These are phyloP conservation scores for Wallacemonas sp. DNA, from an alignment of 208 protist genomes.

Conservation along the genomic window DNA sequence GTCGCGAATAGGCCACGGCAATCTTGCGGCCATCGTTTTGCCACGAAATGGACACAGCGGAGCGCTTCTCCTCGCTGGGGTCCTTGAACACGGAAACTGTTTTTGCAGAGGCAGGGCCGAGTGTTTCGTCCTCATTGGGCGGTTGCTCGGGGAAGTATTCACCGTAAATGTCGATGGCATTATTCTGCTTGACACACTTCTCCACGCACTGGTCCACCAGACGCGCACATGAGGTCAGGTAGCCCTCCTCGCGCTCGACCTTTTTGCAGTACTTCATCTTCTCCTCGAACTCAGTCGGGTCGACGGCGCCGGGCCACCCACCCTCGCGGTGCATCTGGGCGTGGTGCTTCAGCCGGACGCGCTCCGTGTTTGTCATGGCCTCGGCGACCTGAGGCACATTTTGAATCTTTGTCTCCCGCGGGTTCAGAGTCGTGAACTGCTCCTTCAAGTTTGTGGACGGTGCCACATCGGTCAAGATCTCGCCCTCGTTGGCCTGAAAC, in stretches of 20 bases:
- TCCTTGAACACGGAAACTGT: constrained; percentile 95
- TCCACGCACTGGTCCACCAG: constrained; percentile 89
- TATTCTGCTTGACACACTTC: constrained; percentile 96
- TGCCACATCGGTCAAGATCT: constrained; percentile 88
- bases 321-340: constrained; percentile 95
- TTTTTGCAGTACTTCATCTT: constrained; percentile 97
- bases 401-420: constrained; percentile 87
- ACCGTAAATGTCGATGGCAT: constrained; percentile 97
- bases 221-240: constrained; percentile 86
- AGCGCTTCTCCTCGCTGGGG: constrained; percentile 84
- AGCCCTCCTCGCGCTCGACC: constrained; percentile 95
- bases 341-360: constrained; percentile 84
- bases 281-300: constrained; percentile 94
- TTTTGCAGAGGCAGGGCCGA: constrained; percentile 90
- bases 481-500: constrained; percentile 92
- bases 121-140: constrained; percentile 69
- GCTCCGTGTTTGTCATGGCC: constrained; percentile 94
- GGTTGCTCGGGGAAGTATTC: constrained; percentile 91
- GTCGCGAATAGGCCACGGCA: constrained; percentile 93
- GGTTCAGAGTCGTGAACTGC: constrained; percentile 81
- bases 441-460: constrained; percentile 71
- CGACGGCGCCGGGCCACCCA: constrained; percentile 97
- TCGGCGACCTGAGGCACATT: constrained; percentile 93
- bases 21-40: constrained; percentile 92
- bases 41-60: constrained; percentile 94